Percentiles rank a stretch among this genome's conserved stretches.
phyloP scores from a whole-genome alignment of 2,329 filamentous ascomycete genomes.

The Blastomyces gilchristii region DNA sequence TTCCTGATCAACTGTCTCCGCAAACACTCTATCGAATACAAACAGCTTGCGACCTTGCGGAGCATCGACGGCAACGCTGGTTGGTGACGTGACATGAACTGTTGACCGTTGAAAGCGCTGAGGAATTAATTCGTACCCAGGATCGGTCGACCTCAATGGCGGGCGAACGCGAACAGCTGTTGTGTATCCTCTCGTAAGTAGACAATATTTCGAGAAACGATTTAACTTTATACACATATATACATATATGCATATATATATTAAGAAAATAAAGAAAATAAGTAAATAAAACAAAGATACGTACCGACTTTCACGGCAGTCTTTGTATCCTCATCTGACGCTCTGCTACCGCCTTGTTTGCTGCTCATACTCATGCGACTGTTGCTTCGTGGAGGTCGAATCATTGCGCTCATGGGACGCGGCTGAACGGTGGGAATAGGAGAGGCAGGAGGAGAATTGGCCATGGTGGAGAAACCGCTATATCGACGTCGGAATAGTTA shows the following conservation, averaged over 20 bases:
- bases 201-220: neutral
- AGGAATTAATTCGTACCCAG: slow-evolving; percentile 88
- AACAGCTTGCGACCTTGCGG: slow-evolving; percentile 90
- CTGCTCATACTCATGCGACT: slow-evolving; percentile 73
- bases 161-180: slow-evolving; percentile 87
- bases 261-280: neutral
- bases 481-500: neutral
- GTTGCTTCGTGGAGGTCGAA: slow-evolving; percentile 64
- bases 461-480: slow-evolving; percentile 38
- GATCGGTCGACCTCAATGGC: slow-evolving; percentile 69
- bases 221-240: neutral
- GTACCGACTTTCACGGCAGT: slow-evolving; percentile 94
- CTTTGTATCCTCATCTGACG: slow-evolving; percentile 79
- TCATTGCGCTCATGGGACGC: slow-evolving; percentile 72
- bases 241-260: neutral
- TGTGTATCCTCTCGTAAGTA: neutral
- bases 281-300: slow-evolving; percentile 33
- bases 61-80: slow-evolving; percentile 77
- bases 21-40: slow-evolving; percentile 91
- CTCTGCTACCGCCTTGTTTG: slow-evolving; percentile 65
- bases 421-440: slow-evolving; percentile 42
- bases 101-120: slow-evolving; percentile 90
- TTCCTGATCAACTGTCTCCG: slow-evolving; percentile 70
- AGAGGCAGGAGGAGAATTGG: slow-evolving; percentile 60
- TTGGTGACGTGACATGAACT: slow-evolving; percentile 78